phyloP scores from a whole-genome alignment of 202 grass and related monocot genomes.

The Digitaria exilis region DNA sequence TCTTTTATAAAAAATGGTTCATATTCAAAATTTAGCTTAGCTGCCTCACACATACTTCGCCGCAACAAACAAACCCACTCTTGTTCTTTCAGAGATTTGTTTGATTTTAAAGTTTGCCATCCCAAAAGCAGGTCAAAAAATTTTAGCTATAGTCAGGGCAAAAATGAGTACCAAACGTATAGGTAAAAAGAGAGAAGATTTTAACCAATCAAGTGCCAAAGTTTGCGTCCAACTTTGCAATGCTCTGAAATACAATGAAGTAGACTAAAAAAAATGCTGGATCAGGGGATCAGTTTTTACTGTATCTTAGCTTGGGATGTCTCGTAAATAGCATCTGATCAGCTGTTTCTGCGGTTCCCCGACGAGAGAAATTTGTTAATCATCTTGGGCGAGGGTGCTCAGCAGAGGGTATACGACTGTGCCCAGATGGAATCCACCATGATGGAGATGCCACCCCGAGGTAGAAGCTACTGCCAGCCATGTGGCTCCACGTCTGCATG shows the following conservation, averaged over 20 bases:
- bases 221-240: no score
- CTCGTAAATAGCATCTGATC: not conserved
- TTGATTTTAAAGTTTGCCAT: no score
- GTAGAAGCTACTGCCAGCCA: slow-evolving; percentile 19
- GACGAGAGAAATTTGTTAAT: not conserved
- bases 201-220: no score
- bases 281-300: not conserved
- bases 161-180: no score
- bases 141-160: no score
- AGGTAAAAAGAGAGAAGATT: no score
- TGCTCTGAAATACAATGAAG: not conserved
- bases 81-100: no score
- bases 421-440: slow-evolving; percentile 40
- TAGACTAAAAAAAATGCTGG: not conserved
- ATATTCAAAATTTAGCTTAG: no score
- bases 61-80: no score
- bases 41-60: no score
- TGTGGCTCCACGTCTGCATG: slow-evolving; percentile 42
- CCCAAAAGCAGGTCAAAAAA: no score
- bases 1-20: no score
- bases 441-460: slow-evolving; percentile 4
- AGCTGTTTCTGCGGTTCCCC: not conserved
- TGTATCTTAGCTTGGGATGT: not conserved
- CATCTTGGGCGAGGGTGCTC: not conserved
- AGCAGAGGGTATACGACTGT: not conserved